Conservation (phyloP, 2,329 filamentous ascomycete species). For the Alternaria conjuncta region DNA sequence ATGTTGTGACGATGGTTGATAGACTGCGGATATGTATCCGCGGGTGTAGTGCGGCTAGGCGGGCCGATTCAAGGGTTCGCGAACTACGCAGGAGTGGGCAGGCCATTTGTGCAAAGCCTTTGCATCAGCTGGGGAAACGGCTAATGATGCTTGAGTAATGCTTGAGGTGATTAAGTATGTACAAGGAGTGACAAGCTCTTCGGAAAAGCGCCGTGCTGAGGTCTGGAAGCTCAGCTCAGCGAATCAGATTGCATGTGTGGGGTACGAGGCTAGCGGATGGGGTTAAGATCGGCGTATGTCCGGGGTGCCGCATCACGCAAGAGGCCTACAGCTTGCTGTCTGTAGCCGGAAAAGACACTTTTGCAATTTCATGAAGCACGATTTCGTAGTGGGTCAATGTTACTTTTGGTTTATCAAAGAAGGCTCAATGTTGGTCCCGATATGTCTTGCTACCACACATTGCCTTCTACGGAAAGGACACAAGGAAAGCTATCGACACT, state of each 20-base stretch:
- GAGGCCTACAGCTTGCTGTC: background rate
- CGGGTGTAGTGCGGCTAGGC: background rate
- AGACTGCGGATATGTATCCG: background rate
- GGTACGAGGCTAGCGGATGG: background rate
- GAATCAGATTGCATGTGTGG: background rate
- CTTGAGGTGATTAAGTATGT: background rate
- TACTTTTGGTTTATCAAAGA: too few relatives aligned
- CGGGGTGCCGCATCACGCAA: background rate
- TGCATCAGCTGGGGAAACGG: background rate
- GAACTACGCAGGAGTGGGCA: background rate
- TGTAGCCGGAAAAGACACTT: background rate
- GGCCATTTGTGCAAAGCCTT: background rate
- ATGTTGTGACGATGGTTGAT: background rate
- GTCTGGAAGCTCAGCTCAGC: background rate
- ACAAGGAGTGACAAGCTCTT: background rate
- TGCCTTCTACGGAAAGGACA: background rate
- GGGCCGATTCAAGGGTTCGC: background rate
- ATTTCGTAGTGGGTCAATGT: too few relatives aligned
- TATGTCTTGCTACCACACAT: background rate
- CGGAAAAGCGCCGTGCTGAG: background rate
- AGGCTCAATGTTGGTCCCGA: background rate
- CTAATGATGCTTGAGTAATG: background rate
- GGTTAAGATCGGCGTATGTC: slow-evolving; percentile 12
- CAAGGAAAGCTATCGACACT: background rate
- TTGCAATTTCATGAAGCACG: background rate